Conservation (phyloP, 352 stramenopile genomes). For the Hyaloperonospora brassicae region DNA sequence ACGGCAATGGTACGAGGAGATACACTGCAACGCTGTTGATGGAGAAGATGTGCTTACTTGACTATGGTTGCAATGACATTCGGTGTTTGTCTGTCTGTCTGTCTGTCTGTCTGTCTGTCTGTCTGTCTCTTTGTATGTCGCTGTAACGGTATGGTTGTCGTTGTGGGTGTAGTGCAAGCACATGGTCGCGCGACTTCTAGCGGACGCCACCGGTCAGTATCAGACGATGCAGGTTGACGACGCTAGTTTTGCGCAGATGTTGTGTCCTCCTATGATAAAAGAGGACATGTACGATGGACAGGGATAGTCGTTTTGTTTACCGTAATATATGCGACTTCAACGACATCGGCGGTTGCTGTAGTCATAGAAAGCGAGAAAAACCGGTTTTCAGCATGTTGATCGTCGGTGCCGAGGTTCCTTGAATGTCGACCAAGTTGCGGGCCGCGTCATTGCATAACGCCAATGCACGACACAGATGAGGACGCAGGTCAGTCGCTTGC, state of each 20-base stretch:
- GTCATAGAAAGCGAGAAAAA: too few species aligned
- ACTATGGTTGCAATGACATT: too few species aligned
- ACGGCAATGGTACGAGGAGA: slow-evolving; percentile 41
- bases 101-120: neutral
- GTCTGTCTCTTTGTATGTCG: neutral
- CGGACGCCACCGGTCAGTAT: slow-evolving; percentile 42
- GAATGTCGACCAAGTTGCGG: slow-evolving; percentile 1
- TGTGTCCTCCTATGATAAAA: slow-evolving; percentile 25
- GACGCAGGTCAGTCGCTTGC: slow-evolving; percentile 1
- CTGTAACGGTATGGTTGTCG: neutral
- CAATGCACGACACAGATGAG: slow-evolving; percentile 4
- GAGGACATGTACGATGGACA: too few species aligned
- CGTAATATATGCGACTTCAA: too few species aligned
- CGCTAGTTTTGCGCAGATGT: slow-evolving; percentile 50
- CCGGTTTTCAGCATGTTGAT: too few species aligned
- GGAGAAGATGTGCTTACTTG: too few species aligned
- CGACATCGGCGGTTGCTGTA: too few species aligned
- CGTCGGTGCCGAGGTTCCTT: neutral
- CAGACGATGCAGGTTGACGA: slow-evolving; percentile 46
- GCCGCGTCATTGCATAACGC: slow-evolving; percentile 1
- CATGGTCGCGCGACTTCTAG: slow-evolving; percentile 53
- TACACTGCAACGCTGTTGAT: too few species aligned
- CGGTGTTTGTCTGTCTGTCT: too few species aligned
- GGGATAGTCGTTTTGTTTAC: neutral
- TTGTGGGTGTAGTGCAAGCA: slow-evolving; percentile 53